A percentile compares a stretch with the other conserved stretches of the same genome.
These are phyloP conservation scores for Athelia sp. DNA, from an alignment of 1,284 basidiomycete species.

Conservation along the genomic window DNA sequence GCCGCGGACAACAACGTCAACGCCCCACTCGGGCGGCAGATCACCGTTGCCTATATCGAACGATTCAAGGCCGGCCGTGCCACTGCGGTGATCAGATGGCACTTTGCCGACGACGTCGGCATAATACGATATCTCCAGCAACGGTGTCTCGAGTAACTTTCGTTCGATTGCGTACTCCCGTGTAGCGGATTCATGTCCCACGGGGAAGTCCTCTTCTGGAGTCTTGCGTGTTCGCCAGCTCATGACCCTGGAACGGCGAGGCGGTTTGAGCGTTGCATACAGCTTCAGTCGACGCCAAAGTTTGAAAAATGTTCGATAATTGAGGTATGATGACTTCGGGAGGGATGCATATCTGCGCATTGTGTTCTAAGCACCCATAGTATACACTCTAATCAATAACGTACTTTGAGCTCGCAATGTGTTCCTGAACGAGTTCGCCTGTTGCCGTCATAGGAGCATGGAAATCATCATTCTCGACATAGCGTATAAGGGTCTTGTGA, in stretches of 20 bases:
- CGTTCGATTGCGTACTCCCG: slow-evolving; percentile 86
- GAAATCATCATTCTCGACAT: slow-evolving; percentile 76
- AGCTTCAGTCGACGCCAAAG: slow-evolving; percentile 53
- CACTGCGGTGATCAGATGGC: slow-evolving; percentile 34
- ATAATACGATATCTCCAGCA: slow-evolving; percentile 80
- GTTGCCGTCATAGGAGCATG: slow-evolving; percentile 58
- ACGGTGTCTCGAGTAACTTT: slow-evolving; percentile 72
- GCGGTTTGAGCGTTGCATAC: slow-evolving; percentile 21
- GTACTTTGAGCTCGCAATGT: slow-evolving; percentile 49
- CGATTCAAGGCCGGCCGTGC: slow-evolving; percentile 34
- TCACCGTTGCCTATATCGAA: slow-evolving; percentile 84
- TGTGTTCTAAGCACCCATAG: neutral
- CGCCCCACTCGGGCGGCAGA: slow-evolving; percentile 86
- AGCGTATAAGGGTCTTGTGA: slow-evolving; percentile 56
- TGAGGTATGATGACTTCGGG: slow-evolving; percentile 31
- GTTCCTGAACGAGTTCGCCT: slow-evolving; percentile 59
- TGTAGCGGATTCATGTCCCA: slow-evolving; percentile 48
- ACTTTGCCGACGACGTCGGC: slow-evolving; percentile 72
- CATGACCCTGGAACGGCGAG: slow-evolving; percentile 5
- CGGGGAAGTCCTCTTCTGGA: slow-evolving; percentile 46
- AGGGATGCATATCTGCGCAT: slow-evolving; percentile 21
- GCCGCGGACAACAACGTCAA: slow-evolving; percentile 76
- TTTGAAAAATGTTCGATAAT: slow-evolving; percentile 44
- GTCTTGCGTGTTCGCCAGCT: slow-evolving; percentile 36
- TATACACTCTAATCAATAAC: slow-evolving; percentile 14